Conservation (phyloP, 345 rosid species). For the Microthlaspi erraticum region DNA sequence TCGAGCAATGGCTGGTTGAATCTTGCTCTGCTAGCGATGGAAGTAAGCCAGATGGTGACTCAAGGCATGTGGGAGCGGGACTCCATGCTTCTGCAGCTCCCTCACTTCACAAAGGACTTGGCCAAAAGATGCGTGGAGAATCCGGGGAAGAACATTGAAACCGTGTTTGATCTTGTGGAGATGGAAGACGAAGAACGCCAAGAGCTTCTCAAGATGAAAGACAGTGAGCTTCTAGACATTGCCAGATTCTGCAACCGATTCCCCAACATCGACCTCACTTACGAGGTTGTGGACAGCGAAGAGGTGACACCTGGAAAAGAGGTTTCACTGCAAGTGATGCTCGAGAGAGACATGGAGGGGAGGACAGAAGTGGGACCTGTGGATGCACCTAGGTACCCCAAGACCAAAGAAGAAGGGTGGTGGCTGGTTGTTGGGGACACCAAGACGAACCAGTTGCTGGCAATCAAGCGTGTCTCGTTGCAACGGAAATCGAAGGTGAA, state of each 20-base stretch:
- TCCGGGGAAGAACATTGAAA: constrained; percentile 75
- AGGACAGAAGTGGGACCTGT: constrained; percentile 81
- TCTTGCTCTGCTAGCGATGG: constrained; percentile 91
- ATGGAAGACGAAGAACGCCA: constrained; percentile 88
- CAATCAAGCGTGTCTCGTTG: constrained; percentile 85
- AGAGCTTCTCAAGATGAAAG: constrained; percentile 75
- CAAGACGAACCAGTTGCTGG: constrained; percentile 77
- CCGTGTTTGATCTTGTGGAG: constrained; percentile 83
- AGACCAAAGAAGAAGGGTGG: constrained; percentile 97
- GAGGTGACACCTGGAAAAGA: constrained; percentile 63
- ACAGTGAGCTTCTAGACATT: constrained; percentile 71
- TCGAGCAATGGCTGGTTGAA: constrained; percentile 91
- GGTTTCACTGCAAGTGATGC: constrained; percentile 64
- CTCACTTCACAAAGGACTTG: constrained; percentile 82
- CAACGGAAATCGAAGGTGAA: constrained; percentile 77
- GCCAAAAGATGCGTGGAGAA: constrained; percentile 87
- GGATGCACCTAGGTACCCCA: constrained; percentile 72
- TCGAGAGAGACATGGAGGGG: constrained; percentile 84
- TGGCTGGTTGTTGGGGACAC: constrained; percentile 94
- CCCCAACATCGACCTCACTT: constrained; percentile 79
- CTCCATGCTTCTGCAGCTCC: constrained; percentile 90
- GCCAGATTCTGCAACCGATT: constrained; percentile 86
- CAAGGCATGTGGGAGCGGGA: constrained; percentile 98
- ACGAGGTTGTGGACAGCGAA: constrained; percentile 65
- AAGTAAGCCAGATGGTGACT: constrained; percentile 94